A percentile compares a stretch with the other conserved stretches of the same genome.
Evolutionary conservation across 345 rosid genomes (phyloP).

Genomic region (Citrus cavaleriei): DNA sequence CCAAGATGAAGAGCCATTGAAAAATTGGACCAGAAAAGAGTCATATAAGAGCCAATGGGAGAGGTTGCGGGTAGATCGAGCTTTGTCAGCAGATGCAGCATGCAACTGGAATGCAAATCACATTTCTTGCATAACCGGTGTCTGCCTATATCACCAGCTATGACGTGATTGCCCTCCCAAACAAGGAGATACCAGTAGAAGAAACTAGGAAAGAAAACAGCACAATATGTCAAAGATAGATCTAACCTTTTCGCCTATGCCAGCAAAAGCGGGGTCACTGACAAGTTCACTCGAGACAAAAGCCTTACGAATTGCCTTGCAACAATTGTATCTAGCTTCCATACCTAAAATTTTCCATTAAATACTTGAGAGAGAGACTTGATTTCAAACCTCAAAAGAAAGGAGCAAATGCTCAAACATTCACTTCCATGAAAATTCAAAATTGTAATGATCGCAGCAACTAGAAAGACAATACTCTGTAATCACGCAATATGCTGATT

Average conservation of each 20-base stretch:
- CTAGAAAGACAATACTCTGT: neutral
- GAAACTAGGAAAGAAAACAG: too few species aligned
- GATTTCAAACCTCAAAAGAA: neutral
- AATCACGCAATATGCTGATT: neutral
- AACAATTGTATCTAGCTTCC: constrained; percentile 77
- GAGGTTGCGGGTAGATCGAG: neutral
- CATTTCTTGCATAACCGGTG: neutral
- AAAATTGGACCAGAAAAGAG: neutral
- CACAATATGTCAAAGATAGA: neutral
- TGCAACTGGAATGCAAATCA: neutral
- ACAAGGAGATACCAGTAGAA: neutral
- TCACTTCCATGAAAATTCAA: neutral
- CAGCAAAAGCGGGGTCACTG: constrained; percentile 51
- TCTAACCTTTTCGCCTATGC: constrained; percentile 63
- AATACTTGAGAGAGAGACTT: neutral
- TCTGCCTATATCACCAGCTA: neutral
- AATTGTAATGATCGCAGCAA: neutral
- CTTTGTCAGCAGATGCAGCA: neutral
- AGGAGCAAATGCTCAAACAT: neutral
- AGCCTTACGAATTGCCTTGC: constrained; percentile 63
- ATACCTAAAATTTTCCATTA: constrained; percentile 46
- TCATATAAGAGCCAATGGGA: neutral
- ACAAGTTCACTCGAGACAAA: constrained; percentile 52
- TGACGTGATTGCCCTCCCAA: neutral
- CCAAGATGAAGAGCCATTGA: neutral